phyloP scores from a whole-genome alignment of 331 rosid species.

The Ulmus americana region DNA sequence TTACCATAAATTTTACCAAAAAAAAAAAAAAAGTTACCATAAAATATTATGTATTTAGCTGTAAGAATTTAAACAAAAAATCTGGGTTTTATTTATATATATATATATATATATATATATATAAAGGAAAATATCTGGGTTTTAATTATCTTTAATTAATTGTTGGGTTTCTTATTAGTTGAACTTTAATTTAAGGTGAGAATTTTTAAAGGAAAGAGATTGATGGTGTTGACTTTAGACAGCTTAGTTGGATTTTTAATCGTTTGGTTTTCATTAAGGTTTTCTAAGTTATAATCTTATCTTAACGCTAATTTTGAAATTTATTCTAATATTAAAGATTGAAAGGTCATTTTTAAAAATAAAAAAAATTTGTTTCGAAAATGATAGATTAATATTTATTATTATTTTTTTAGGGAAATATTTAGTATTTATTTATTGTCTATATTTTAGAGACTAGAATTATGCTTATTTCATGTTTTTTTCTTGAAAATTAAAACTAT shows the following conservation, averaged over 20 bases:
- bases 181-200: too few relatives aligned
- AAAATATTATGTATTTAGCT: neutral
- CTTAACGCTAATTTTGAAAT: neutral
- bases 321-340: neutral
- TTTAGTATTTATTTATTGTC: too few relatives aligned
- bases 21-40: too few relatives aligned
- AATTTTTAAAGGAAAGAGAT: neutral
- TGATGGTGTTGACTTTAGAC: slow-evolving; percentile 2
- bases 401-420: too few relatives aligned
- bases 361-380: too few relatives aligned
- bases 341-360: neutral
- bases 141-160: neutral
- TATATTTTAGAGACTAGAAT: too few relatives aligned
- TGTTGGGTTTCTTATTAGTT: neutral
- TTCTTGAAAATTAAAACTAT: too few relatives aligned
- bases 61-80: too few relatives aligned
- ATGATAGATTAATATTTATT: too few relatives aligned
- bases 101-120: neutral
- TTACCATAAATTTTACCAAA: neutral
- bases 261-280: slow-evolving; percentile 4
- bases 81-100: neutral
- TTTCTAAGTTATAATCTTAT: neutral
- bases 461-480: too few relatives aligned
- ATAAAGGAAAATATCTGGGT: neutral
- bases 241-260: slow-evolving; percentile 1